These are phyloP conservation scores for Aspergillus sp. DNA, from an alignment of 2,329 filamentous ascomycete species.

Conservation along the genomic window DNA sequence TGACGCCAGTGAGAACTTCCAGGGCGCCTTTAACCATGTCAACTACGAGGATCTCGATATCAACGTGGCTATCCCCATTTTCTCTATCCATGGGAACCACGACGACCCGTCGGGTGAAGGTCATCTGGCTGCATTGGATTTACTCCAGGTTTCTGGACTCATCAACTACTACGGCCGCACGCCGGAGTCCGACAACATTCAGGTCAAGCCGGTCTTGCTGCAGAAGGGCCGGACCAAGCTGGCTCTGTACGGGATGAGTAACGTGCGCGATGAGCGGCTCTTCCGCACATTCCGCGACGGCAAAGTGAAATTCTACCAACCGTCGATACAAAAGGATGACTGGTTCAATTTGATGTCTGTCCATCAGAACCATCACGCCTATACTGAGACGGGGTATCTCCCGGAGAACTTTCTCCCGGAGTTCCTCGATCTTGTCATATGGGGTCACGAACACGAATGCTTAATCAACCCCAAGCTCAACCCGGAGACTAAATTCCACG, in stretches of 20 bases:
- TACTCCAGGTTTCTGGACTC: constrained; percentile 85
- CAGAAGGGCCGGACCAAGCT: constrained; percentile 94
- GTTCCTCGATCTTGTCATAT: constrained; percentile 87
- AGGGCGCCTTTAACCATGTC: constrained; percentile 84
- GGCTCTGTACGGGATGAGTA: constrained; percentile 90
- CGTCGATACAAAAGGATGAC: constrained; percentile 72
- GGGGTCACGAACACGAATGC: constrained; percentile 98
- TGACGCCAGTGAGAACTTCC: constrained; percentile 87
- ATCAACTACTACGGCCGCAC: constrained; percentile 95
- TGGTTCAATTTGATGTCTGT: constrained; percentile 97
- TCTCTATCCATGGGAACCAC: constrained; percentile 97
- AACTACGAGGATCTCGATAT: constrained; percentile 98
- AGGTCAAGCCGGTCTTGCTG: constrained; percentile 83
- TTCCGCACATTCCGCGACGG: constrained; percentile 91
- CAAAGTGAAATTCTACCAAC: constrained; percentile 90
- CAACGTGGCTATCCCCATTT: constrained; percentile 94
- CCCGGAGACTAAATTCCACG: constrained; percentile 83
- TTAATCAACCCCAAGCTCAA: constrained; percentile 81
- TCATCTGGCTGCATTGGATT: constrained; percentile 83
- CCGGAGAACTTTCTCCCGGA: constrained; percentile 90
- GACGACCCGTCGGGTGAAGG: constrained; percentile 97
- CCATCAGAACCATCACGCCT: constrained; percentile 92
- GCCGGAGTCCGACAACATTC: constrained; percentile 88
- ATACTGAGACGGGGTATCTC: constrained; percentile 89
- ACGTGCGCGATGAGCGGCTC: constrained; percentile 91